Base-by-base conservation (phyloP, 2,329 filamentous ascomycete species). In the Trichoderma asperellum region DNA sequence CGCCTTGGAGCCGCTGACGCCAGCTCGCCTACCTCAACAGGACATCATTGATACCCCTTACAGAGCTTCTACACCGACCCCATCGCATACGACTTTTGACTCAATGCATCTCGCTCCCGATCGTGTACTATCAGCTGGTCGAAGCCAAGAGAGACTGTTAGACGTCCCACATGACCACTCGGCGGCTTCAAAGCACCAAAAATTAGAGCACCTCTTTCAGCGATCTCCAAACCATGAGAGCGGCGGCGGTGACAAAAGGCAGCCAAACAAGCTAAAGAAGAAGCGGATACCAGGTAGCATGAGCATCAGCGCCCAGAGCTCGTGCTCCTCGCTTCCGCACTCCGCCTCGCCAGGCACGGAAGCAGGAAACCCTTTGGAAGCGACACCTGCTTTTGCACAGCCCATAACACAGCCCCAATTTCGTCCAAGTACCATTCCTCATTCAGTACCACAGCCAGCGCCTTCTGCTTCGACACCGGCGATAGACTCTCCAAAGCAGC, bases 201-300 rank as follows among this genome's bases (percentile, higher is more conserved):
- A 88, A 70, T 79, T 96, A 68, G 85, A 91, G 63, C 88, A 83
- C 74, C 82, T 96, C 47, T 91, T 96, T 75, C 87, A 91, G 75
- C 87, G 90, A 72, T 90, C 91, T 2, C 88, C 91, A 0, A 85
- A 86, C 0, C 79, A 81, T 27, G 85, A 83, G 21, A 85, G 82
- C 47, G 85, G 82, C 37, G 90, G 83, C 47, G 85, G 82, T 37
- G 90, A 90, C 71, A 89, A 87, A 74, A 88, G 92, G 57, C 91
- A 91, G 77, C 93, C 94, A 0, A 97, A 97, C 76, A 97, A 97
- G 80, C 83, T 99, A 63, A 92, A 91, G 79, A 98, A 98, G 84
- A 97, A 93, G 80, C 86, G 90, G 72, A 83, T 92, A 68, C 90
- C 92, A 0, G 90, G 89, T 53, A 93, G 92, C 75, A 81, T 91